Conservation (phyloP, 306 rosid genomes). For the Oemleria cerasiformis region DNA sequence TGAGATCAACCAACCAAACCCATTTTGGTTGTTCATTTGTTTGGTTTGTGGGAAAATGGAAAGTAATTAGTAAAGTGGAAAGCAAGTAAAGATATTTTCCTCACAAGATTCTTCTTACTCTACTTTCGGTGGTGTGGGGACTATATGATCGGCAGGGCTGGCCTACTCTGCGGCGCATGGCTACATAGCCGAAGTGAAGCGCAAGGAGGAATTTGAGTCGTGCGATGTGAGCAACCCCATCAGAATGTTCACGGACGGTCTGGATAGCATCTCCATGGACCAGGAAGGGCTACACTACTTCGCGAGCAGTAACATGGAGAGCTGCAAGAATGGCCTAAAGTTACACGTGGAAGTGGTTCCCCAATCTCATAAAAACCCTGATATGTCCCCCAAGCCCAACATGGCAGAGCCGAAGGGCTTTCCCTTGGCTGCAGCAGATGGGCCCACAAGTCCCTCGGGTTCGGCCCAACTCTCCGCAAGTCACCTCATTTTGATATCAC, state of each 20-base stretch:
- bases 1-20: too few species aligned
- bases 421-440: slow-evolving; percentile 19
- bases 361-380: not conserved
- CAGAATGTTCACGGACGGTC: slow-evolving; percentile 62
- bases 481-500: slow-evolving; percentile 1
- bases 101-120: not conserved
- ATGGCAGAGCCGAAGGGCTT: not conserved
- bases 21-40: not conserved
- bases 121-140: not conserved
- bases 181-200: slow-evolving; percentile 45
- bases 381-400: not conserved
- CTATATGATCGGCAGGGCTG: slow-evolving; percentile 51
- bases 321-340: slow-evolving; percentile 70
- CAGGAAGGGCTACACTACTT: slow-evolving; percentile 69
- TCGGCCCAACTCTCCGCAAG: slow-evolving; percentile 28
- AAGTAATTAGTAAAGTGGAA: not conserved
- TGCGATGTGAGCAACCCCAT: slow-evolving; percentile 63
- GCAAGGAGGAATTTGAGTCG: slow-evolving; percentile 66
- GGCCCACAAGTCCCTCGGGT: slow-evolving; percentile 51
- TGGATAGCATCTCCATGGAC: slow-evolving; percentile 56
- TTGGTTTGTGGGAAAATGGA: not conserved
- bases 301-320: slow-evolving; percentile 47
- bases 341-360: slow-evolving; percentile 57
- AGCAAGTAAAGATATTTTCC: not conserved
- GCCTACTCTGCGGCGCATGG: slow-evolving; percentile 64